Conservation (phyloP, 176 grass and related monocot genomes). For the Carex scoparia region DNA sequence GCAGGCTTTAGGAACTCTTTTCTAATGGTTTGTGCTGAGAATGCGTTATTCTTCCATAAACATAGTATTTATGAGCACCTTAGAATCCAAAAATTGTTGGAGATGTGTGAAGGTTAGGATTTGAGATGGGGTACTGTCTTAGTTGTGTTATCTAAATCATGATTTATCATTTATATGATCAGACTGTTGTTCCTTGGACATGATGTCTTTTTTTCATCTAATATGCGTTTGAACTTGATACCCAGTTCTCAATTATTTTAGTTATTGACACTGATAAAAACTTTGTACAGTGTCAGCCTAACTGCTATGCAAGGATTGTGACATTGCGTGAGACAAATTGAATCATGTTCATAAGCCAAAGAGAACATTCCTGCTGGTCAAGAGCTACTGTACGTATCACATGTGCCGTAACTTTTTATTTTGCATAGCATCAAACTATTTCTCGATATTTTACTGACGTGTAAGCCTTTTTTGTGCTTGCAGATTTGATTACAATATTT, state of each 20-base stretch:
- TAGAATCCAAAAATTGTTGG: too few species aligned
- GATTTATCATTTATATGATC: too few species aligned
- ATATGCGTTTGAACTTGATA: too few species aligned
- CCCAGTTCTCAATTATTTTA: not conserved
- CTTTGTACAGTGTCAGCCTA: slow-evolving; percentile 73
- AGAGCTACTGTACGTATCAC: slow-evolving; percentile 74
- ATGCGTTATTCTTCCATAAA: too few species aligned
- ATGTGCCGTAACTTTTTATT: not conserved
- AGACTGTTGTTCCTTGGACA: too few species aligned
- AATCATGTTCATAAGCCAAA: slow-evolving; percentile 73
- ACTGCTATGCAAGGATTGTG: slow-evolving; percentile 95
- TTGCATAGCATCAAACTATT: not conserved
- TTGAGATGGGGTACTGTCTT: too few species aligned
- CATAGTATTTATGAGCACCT: too few species aligned
- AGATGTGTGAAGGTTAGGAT: too few species aligned
- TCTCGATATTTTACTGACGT: not conserved
- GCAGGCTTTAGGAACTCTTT: too few species aligned
- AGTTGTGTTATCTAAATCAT: too few species aligned
- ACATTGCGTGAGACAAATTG: slow-evolving; percentile 32
- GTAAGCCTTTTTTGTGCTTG: not conserved
- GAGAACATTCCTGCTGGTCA: slow-evolving; percentile 64
- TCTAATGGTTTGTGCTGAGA: too few species aligned
- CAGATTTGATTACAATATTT: slow-evolving; percentile 89
- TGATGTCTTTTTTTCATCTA: too few species aligned
- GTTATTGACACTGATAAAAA: not conserved